Percentiles rank a stretch among this genome's conserved stretches.
Evolutionary conservation across 2,329 filamentous ascomycete genomes (phyloP).

Genomic region (Alternaria tenuissima): DNA sequence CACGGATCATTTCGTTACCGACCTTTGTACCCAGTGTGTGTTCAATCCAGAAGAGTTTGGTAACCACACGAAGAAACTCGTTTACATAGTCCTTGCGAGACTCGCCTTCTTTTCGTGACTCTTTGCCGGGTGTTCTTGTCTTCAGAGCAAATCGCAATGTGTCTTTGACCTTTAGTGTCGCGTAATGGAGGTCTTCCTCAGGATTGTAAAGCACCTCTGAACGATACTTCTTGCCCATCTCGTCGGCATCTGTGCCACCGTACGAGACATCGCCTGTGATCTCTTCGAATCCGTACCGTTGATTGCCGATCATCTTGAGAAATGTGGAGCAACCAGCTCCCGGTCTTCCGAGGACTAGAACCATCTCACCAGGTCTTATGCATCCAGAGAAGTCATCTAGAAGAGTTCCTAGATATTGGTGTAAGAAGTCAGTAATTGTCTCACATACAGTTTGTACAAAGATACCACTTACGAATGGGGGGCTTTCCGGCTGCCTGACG

Average conservation of each 20-base stretch:
- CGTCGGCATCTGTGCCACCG: slow-evolving; percentile 62
- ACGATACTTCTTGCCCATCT: slow-evolving; percentile 66
- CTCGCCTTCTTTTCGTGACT: slow-evolving; percentile 68
- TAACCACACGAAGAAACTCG: slow-evolving; percentile 71
- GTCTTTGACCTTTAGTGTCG: slow-evolving; percentile 77
- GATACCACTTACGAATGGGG: slow-evolving; percentile 56
- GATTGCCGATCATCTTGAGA: slow-evolving; percentile 73
- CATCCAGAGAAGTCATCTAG: slow-evolving; percentile 72
- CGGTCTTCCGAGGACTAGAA: slow-evolving; percentile 71
- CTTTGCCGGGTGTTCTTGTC: slow-evolving; percentile 71
- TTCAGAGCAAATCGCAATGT: slow-evolving; percentile 77
- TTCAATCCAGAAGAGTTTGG: slow-evolving; percentile 75
- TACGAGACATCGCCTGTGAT: slow-evolving; percentile 65
- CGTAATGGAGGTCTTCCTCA: slow-evolving; percentile 79
- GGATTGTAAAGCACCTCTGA: slow-evolving; percentile 77
- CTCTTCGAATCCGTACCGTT: slow-evolving; percentile 65
- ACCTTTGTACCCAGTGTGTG: slow-evolving; percentile 78
- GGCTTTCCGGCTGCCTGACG: slow-evolving; percentile 57
- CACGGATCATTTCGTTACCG: slow-evolving; percentile 76
- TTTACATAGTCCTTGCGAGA: slow-evolving; percentile 66
- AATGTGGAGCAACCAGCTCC: slow-evolving; percentile 76
- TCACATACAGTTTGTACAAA: no score
- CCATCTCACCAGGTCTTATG: slow-evolving; percentile 76
- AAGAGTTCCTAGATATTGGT: slow-evolving; percentile 57
- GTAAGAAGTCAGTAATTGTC: no score